Base-by-base conservation (phyloP, 306 rosid genomes). In the Dicorynia guianensis region DNA sequence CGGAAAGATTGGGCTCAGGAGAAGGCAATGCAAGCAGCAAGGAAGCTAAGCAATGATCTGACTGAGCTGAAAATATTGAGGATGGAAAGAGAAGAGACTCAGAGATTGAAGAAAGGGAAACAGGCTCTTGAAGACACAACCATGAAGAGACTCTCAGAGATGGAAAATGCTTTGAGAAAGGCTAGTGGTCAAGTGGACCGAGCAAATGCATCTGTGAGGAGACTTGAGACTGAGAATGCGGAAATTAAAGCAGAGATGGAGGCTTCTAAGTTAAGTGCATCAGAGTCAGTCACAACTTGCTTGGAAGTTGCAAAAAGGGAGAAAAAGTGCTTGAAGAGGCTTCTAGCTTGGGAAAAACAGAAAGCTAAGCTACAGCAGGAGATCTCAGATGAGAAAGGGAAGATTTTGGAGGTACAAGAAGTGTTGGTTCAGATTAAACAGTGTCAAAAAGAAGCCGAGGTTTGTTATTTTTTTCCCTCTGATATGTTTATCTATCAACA, bases 11-110 rank as follows among this genome's bases (percentile, higher is more conserved):
- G 99, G 99, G 97, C 99, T 19, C 96, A 95, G 67, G 83, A 82
- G 81, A 95, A 95, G 85, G 99, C 99, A 64, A 84, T 95, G 92
- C 99, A 95, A 80, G 97, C 97, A 19, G 99, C 99, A 4, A 86
- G 79, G 78, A 92, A 90, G 88, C 89, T 95, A 12, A 90, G 92
- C 76, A 65, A 83, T 77, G 99, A 95, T 79, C 76, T 92, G 74
- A 92, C 86, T 61, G 97, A 92, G 89, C 96, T 95, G 57, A 95
- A 90, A 78, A 80, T 72, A 79, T 82, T 95, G 67, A 87, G 98
- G 85, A 89, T 90, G 87, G 98, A 92, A 83, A 86, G 89, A 81
- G 98, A 95, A 76, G 97, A 95, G 86, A 92, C 90, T 80, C 98
- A 95, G 74, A 86, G 90, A 68, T 75, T 95, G 87, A 95, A 92